Conservation (phyloP, 73 alveolate species). For the Paramecium pentaurelia region DNA sequence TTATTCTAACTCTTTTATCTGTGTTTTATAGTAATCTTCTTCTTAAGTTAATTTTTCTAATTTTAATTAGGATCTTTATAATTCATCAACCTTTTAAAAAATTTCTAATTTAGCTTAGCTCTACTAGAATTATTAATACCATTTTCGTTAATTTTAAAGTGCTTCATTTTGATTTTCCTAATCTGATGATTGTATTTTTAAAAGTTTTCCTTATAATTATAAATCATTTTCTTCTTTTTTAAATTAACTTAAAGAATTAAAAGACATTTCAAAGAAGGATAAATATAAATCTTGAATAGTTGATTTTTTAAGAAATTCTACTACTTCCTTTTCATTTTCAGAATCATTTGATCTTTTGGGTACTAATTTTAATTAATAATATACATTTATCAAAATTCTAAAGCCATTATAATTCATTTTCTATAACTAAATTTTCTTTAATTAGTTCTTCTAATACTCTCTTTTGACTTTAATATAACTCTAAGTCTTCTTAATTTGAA, state of each 20-base stretch:
- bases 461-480: background rate
- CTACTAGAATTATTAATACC: background rate
- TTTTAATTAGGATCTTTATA: background rate
- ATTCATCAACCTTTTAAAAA: background rate
- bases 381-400: background rate
- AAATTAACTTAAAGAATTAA: background rate
- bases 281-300: background rate
- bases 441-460: background rate
- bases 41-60: background rate
- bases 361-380: background rate
- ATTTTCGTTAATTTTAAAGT: background rate
- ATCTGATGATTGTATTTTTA: background rate
- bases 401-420: background rate
- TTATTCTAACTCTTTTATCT: background rate
- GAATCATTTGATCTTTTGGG: background rate
- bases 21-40: background rate
- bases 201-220: background rate
- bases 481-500: background rate
- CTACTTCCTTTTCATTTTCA: background rate
- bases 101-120: background rate
- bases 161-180: background rate
- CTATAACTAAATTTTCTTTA: background rate
- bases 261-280: background rate
- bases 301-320: background rate
- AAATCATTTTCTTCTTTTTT: background rate